A percentile compares a stretch with the other conserved stretches of the same genome.
phyloP scores from a whole-genome alignment of 164 flowering plant genomes.

The Amborella trichopoda region DNA sequence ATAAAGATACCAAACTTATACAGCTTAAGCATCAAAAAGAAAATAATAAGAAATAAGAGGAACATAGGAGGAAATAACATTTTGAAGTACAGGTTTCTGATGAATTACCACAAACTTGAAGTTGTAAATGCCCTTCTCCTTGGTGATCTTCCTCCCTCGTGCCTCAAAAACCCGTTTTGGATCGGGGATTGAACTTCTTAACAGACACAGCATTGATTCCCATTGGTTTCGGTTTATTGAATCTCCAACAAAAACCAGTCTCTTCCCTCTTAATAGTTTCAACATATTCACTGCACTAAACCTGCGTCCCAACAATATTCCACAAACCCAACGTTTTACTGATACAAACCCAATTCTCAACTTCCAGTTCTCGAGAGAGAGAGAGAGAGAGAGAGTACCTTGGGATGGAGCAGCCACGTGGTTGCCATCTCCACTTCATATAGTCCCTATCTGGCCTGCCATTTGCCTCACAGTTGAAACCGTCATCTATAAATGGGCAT shows the following conservation, averaged over 20 bases:
- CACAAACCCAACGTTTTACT: neutral
- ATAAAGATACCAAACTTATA: neutral
- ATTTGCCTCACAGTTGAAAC: slow-evolving; percentile 67
- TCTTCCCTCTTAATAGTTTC: slow-evolving; percentile 77
- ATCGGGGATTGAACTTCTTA: slow-evolving; percentile 63
- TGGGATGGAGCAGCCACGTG: slow-evolving; percentile 66
- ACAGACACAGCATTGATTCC: slow-evolving; percentile 95
- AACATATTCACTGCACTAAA: slow-evolving; percentile 74
- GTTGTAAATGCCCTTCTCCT: slow-evolving; percentile 68
- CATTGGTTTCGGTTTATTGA: slow-evolving; percentile 96
- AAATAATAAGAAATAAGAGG: neutral
- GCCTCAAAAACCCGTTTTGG: slow-evolving; percentile 75
- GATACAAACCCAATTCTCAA: neutral
- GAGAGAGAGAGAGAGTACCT: slow-evolving; percentile 29
- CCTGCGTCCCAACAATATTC: slow-evolving; percentile 21
- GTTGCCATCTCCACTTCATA: slow-evolving; percentile 95
- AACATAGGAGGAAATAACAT: neutral
- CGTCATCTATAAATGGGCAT: slow-evolving; percentile 86
- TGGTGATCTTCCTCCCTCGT: slow-evolving; percentile 67
- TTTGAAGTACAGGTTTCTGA: neutral
- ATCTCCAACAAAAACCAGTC: slow-evolving; percentile 90
- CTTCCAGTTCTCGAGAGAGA: neutral
- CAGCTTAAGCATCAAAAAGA: neutral
- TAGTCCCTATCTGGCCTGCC: slow-evolving; percentile 69
- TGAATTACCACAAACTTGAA: slow-evolving; percentile 78